Conservation (phyloP, 371 early-diverging fungal species). For the Syncephalastrum contaminatum region DNA sequence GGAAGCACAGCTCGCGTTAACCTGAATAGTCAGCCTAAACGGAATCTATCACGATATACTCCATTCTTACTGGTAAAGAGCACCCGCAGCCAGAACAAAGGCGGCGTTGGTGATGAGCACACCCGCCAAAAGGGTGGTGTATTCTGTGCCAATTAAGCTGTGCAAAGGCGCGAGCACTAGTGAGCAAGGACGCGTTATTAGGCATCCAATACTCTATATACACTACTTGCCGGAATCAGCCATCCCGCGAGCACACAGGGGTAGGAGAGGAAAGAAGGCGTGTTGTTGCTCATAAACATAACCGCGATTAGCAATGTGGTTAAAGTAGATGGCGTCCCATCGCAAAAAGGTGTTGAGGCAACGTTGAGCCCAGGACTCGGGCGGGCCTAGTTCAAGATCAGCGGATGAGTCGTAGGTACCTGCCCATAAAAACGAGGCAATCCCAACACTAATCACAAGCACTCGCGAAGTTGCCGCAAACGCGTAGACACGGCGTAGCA, state of each 20-base stretch:
- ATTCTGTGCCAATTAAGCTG: constrained; percentile 40
- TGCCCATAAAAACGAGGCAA: constrained; percentile 20
- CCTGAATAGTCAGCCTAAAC: constrained; percentile 16
- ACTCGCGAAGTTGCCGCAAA: constrained; percentile 30
- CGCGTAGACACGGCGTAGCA: constrained; percentile 18
- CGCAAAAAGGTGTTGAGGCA: constrained; percentile 63
- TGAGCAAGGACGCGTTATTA: constrained; percentile 1
- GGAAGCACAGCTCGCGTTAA: constrained; percentile 52
- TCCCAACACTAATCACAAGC: constrained; percentile 19
- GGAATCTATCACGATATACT: not conserved
- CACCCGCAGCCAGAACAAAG: constrained; percentile 76
- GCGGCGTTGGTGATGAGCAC: constrained; percentile 69
- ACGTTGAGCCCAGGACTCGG: constrained; percentile 10
- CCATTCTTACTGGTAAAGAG: constrained; percentile 62
- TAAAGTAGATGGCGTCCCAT: constrained; percentile 94
- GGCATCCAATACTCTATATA: not conserved
- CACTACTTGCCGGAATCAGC: constrained; percentile 42
- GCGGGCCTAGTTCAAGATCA: constrained; percentile 24
- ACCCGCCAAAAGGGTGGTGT: constrained; percentile 62
- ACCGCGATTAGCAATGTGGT: constrained; percentile 77
- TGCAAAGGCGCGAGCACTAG: constrained; percentile 46
- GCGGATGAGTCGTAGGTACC: constrained; percentile 47
- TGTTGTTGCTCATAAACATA: constrained; percentile 88
- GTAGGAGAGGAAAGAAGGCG: constrained; percentile 92
- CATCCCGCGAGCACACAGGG: constrained; percentile 56